Percentiles rank a stretch among this genome's conserved stretches.
Evolutionary conservation across 2,329 filamentous ascomycete species (phyloP).

Genomic region (Zymoseptoria pseudotritici): DNA sequence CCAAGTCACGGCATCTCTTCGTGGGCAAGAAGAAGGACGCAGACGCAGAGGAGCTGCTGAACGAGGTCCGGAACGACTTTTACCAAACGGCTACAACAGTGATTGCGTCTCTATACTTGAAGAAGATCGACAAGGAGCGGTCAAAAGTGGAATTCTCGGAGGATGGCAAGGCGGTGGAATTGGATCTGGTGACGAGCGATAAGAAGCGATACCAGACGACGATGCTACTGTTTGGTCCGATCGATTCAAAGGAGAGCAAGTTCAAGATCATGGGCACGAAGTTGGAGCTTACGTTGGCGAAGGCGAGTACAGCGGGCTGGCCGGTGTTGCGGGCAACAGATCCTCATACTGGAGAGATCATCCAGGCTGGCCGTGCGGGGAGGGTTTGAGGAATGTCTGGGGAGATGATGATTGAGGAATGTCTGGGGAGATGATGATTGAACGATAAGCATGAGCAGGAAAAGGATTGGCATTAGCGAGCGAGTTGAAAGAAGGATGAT

Average conservation of each 20-base stretch:
- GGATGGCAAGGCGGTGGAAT: slow-evolving; percentile 49
- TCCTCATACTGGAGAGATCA: slow-evolving; percentile 64
- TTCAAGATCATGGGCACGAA: slow-evolving; percentile 85
- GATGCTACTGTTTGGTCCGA: slow-evolving; percentile 67
- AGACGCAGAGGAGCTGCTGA: slow-evolving; percentile 64
- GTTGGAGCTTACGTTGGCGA: slow-evolving; percentile 68
- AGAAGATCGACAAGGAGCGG: slow-evolving; percentile 83
- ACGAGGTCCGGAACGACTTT: slow-evolving; percentile 83
- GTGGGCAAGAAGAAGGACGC: slow-evolving; percentile 58
- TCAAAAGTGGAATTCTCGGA: slow-evolving; percentile 64
- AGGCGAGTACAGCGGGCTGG: slow-evolving; percentile 73
- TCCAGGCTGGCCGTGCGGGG: slow-evolving; percentile 80
- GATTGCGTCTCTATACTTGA: slow-evolving; percentile 88
- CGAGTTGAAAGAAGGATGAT: neutral
- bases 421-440: neutral
- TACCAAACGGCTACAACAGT: slow-evolving; percentile 84
- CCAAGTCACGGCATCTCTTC: slow-evolving; percentile 75
- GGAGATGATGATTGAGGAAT: neutral
- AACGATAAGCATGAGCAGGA: neutral
- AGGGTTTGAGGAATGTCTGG: slow-evolving; percentile 28
- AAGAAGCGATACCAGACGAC: slow-evolving; percentile 70
- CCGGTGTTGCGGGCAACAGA: slow-evolving; percentile 78
- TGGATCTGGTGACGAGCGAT: slow-evolving; percentile 83
- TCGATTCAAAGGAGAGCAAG: slow-evolving; percentile 66
- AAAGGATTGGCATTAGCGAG: slow-evolving; percentile 6